Conservation (phyloP, 768 basidiomycete species). For the Tricholomella constricta region DNA sequence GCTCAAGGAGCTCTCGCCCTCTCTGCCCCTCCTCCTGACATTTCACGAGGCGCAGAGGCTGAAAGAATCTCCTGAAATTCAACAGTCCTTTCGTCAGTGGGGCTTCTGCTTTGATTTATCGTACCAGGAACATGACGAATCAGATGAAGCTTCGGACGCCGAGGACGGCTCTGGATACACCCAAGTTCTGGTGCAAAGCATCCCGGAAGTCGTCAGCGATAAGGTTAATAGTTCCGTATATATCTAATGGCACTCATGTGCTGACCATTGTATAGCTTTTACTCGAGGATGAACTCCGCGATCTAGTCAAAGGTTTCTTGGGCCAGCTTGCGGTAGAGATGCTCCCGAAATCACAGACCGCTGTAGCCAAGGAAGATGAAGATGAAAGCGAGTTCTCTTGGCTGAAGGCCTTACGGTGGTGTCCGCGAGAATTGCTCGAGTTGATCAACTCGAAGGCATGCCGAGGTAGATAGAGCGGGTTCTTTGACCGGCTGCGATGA, state of each 20-base stretch:
- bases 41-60: slow-evolving; percentile 59
- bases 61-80: slow-evolving; percentile 39
- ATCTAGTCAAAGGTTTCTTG: slow-evolving; percentile 74
- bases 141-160: slow-evolving; percentile 19
- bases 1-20: slow-evolving; percentile 49
- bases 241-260: neutral
- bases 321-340: slow-evolving; percentile 56
- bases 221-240: slow-evolving; percentile 52
- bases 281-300: slow-evolving; percentile 69
- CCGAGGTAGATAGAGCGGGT: slow-evolving; percentile 58
- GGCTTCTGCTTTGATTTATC: slow-evolving; percentile 58
- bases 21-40: slow-evolving; percentile 66
- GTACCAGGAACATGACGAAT: slow-evolving; percentile 9
- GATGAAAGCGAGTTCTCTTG: slow-evolving; percentile 46
- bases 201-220: slow-evolving; percentile 73
- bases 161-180: slow-evolving; percentile 44
- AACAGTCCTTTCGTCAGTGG: slow-evolving; percentile 62
- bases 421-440: slow-evolving; percentile 81
- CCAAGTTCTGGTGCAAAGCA: slow-evolving; percentile 62
- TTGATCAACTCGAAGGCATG: slow-evolving; percentile 96
- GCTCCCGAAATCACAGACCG: slow-evolving; percentile 13
- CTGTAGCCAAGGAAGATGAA: slow-evolving; percentile 8
- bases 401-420: slow-evolving; percentile 76
- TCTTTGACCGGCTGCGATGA: neutral
- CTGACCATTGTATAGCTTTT: slow-evolving; percentile 48